phyloP scores from a whole-genome alignment of 2,329 filamentous ascomycete genomes.

The Ustulina deusta region DNA sequence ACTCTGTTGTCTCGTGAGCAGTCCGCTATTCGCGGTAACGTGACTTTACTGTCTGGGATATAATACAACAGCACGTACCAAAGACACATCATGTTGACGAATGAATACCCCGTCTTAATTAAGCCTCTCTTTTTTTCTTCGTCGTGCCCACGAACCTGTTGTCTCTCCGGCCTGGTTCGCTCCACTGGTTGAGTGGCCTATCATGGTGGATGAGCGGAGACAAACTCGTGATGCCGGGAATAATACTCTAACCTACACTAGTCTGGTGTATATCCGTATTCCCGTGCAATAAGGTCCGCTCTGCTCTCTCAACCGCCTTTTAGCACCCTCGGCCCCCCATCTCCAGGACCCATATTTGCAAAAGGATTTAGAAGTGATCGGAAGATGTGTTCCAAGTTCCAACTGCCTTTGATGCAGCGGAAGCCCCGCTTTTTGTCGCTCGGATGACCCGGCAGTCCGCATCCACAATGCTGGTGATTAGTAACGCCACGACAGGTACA shows the following conservation, averaged over 20 bases:
- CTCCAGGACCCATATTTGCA: conserved; percentile 7
- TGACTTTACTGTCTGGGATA: conserved; percentile 8
- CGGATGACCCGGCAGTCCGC: conserved; percentile 30
- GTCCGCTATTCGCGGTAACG: conserved; percentile 6
- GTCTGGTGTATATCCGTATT: not conserved
- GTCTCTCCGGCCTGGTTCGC: not conserved
- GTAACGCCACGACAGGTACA: conserved; percentile 25
- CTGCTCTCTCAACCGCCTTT: not conserved
- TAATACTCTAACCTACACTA: not conserved
- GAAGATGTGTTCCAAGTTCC: conserved; percentile 10
- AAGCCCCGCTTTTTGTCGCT: conserved; percentile 28
- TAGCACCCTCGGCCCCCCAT: not conserved
- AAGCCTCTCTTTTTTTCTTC: not conserved
- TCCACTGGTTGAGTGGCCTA: conserved; percentile 10
- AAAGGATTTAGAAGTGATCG: conserved; percentile 6
- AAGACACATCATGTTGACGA: conserved; percentile 9
- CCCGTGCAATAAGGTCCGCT: not conserved
- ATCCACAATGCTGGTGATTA: conserved; percentile 26
- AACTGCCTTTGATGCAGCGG: conserved; percentile 18
- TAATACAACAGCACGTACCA: conserved; percentile 11
- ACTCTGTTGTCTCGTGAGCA: not conserved
- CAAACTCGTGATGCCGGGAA: conserved; percentile 16
- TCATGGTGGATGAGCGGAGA: not conserved
- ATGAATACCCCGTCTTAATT: conserved; percentile 1
- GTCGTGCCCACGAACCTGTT: not conserved